phyloP scores from a whole-genome alignment of 1,284 basidiomycete species.

The Vanrija sp. region DNA sequence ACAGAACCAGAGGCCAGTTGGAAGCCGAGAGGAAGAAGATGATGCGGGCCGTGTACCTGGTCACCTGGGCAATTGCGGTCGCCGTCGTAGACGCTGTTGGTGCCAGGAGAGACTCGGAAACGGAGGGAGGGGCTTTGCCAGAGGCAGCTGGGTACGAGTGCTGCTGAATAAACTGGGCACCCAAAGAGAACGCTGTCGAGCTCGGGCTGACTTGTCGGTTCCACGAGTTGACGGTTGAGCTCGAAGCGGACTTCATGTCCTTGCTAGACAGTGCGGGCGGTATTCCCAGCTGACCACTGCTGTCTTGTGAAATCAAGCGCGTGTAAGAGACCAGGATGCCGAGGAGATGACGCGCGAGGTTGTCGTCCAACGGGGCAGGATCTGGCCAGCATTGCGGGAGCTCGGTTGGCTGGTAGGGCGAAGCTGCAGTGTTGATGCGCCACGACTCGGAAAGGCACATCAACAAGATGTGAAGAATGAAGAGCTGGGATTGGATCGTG shows the following conservation, averaged over 20 bases:
- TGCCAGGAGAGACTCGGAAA: conserved; percentile 8
- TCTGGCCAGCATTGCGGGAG: conserved; percentile 58
- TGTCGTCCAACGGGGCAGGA: conserved; percentile 74
- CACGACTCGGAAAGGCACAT: conserved; percentile 73
- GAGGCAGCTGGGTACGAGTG: conserved; percentile 31
- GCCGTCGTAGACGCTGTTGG: conserved; percentile 18
- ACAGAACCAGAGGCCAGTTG: conserved; percentile 79
- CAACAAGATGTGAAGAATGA: conserved; percentile 78
- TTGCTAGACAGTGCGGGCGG: conserved; percentile 21
- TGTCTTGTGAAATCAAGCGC: conserved; percentile 60
- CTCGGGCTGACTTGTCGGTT: conserved; percentile 11
- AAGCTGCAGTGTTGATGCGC: conserved; percentile 44
- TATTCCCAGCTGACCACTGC: background rate
- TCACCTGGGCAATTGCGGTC: conserved; percentile 41
- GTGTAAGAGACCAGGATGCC: conserved; percentile 77
- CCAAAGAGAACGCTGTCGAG: conserved; percentile 21
- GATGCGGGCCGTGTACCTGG: conserved; percentile 60
- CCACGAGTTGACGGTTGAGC: conserved; percentile 19
- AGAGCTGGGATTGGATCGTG: conserved; percentile 82
- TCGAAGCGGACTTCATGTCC: conserved; percentile 19
- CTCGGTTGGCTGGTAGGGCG: conserved; percentile 18
- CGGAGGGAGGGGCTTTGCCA: background rate
- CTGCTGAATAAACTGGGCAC: conserved; percentile 27
- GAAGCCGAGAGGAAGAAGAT: conserved; percentile 84
- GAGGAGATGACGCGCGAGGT: conserved; percentile 78